Evolutionary conservation across 768 basidiomycete genomes (phyloP).

Genomic region (Hygrophoropsis aurantiaca): DNA sequence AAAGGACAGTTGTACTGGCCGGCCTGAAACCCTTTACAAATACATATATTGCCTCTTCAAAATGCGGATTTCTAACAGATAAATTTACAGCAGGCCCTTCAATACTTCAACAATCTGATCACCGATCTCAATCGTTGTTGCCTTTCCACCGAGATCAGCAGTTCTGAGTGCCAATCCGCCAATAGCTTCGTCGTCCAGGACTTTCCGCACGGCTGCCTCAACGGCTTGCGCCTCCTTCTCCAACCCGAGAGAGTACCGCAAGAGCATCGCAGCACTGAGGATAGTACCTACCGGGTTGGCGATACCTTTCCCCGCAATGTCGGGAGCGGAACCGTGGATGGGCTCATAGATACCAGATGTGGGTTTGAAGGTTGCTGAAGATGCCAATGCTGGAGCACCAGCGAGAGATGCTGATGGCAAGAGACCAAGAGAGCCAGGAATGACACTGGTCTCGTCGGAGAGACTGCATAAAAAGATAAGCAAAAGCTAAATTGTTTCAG

Average conservation of each 20-base stretch:
- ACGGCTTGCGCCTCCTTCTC: slow-evolving; percentile 83
- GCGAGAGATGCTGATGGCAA: slow-evolving; percentile 96
- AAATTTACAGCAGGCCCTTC: slow-evolving; percentile 49
- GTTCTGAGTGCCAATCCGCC: slow-evolving; percentile 84
- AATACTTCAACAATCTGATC: slow-evolving; percentile 78
- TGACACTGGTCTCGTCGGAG: slow-evolving; percentile 95
- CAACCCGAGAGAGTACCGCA: slow-evolving; percentile 91
- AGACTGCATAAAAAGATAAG: slow-evolving; percentile 49
- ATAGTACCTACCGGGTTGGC: slow-evolving; percentile 96
- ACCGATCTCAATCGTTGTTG: slow-evolving; percentile 77
- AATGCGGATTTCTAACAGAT: no score
- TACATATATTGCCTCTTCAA: neutral
- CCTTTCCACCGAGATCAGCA: slow-evolving; percentile 82
- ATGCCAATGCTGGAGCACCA: slow-evolving; percentile 68
- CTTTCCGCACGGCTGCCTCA: slow-evolving; percentile 88
- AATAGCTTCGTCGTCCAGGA: slow-evolving; percentile 64
- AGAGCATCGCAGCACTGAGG: slow-evolving; percentile 88
- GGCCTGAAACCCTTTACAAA: no score
- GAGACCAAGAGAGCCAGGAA: slow-evolving; percentile 95
- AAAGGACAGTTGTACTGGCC: no score
- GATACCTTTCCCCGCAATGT: slow-evolving; percentile 91
- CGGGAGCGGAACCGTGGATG: slow-evolving; percentile 93
- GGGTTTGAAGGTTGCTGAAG: slow-evolving; percentile 62
- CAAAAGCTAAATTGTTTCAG: slow-evolving; percentile 1
- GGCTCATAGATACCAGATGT: slow-evolving; percentile 94